phyloP scores from a whole-genome alignment of 768 basidiomycete genomes.

The Rhizopogon vinicolor region DNA sequence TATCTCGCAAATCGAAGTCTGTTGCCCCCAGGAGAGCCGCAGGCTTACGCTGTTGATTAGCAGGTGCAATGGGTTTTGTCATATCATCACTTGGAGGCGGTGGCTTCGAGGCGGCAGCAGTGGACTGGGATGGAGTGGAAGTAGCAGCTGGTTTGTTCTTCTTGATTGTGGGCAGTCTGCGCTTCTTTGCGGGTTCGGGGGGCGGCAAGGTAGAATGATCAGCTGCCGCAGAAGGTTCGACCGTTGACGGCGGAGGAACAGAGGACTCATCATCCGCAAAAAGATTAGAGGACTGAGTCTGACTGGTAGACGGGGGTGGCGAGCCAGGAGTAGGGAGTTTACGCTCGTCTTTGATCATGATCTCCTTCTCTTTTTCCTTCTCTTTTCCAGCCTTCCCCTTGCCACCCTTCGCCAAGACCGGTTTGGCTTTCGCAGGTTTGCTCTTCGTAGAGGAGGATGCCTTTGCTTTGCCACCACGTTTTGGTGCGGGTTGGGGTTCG shows the following conservation, averaged over 20 bases:
- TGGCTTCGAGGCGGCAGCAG: conserved; percentile 22
- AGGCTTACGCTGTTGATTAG: conserved; percentile 32
- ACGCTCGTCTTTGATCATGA: conserved; percentile 40
- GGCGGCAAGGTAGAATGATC: conserved; percentile 17
- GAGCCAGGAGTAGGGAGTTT: conserved; percentile 18
- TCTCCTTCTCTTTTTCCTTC: conserved; percentile 31
- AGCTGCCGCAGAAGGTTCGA: conserved; percentile 18
- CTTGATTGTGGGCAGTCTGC: conserved; percentile 65
- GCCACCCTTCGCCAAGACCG: conserved; percentile 10
- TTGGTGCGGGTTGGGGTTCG: conserved; percentile 16
- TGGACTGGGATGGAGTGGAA: conserved; percentile 16
- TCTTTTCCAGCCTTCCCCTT: conserved; percentile 26
- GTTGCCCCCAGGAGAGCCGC: conserved; percentile 41
- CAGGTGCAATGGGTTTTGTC: conserved; percentile 23
- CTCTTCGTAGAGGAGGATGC: conserved; percentile 14
- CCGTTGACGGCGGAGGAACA: not conserved
- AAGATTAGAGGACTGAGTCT: conserved; percentile 23
- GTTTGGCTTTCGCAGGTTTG: conserved; percentile 19
- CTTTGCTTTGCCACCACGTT: conserved; percentile 22
- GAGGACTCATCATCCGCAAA: conserved; percentile 27
- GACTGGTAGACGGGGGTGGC: conserved; percentile 24
- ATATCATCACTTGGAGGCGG: conserved; percentile 11
- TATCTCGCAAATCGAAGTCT: conserved; percentile 62
- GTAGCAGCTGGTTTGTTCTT: conserved; percentile 46
- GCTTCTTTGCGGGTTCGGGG: conserved; percentile 40